These are phyloP conservation scores for Paraphoma chrysanthemicola DNA, from an alignment of 2,329 filamentous ascomycete species.

Conservation along the genomic window DNA sequence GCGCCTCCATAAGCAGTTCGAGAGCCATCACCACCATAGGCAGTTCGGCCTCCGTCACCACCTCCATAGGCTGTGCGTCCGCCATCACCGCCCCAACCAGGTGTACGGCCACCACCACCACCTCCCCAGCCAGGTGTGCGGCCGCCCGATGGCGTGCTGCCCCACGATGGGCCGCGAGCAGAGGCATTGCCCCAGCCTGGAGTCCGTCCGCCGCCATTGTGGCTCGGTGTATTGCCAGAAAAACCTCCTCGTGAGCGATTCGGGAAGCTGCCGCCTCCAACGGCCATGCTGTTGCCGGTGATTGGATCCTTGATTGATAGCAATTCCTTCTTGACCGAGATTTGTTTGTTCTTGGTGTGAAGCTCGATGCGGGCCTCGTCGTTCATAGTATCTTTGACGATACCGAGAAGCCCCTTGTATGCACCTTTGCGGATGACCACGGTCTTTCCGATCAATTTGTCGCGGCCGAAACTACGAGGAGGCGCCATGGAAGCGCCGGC, in stretches of 20 bases:
- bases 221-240: conserved; percentile 39
- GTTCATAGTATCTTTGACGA: conserved; percentile 94
- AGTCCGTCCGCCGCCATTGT: conserved; percentile 47
- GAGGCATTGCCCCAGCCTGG: conserved; percentile 42
- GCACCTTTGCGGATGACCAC: conserved; percentile 86
- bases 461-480: conserved; percentile 76
- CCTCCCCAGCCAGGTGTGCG: conserved; percentile 54
- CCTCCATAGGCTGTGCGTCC: conserved; percentile 48
- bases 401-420: conserved; percentile 91
- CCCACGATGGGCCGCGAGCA: conserved; percentile 60
- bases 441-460: conserved; percentile 87
- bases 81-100: conserved; percentile 56
- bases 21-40: conserved; percentile 47
- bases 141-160: conserved; percentile 50
- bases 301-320: conserved; percentile 83
- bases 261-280: conserved; percentile 53
- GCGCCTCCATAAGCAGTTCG: conserved; percentile 51
- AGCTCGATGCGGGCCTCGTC: conserved; percentile 86
- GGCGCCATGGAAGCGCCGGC: conserved; percentile 66
- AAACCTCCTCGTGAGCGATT: conserved; percentile 49
- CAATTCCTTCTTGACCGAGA: conserved; percentile 81
- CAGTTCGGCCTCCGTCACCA: conserved; percentile 46
- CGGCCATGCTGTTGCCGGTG: conserved; percentile 80
- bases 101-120: conserved; percentile 53
- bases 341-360: conserved; percentile 91